Base-by-base conservation (phyloP, 306 rosid species). In the Cyamopsis tetragonoloba region DNA sequence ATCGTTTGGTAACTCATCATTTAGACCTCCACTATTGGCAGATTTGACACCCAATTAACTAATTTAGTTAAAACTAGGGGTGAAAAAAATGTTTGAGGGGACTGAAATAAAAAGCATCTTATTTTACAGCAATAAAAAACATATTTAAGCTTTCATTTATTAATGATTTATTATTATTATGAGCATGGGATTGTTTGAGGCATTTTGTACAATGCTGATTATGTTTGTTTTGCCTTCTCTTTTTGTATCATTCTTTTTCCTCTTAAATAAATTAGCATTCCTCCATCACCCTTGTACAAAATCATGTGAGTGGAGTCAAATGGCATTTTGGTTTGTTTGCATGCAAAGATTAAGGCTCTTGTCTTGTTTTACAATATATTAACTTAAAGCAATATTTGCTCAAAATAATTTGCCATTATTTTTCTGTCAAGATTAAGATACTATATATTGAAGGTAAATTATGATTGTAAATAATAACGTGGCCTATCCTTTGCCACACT, bases 401-500 rank as follows among this genome's bases (percentile, higher is more conserved):
- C 30, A 51, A 24, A 66, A 54, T 38, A 18, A 17, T 53, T 39
- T 70, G 38, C 30, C 18, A 27, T 18, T 23, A 4, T 15, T 18
- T 62, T 42, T 38, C 41, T 70, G 42, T 55, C 27, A 51, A 44
- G 19, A 73, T 47, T 59, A 24, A 15, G 62, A 58, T 73, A 49
- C 20, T 63, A 32, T 38, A 73, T 26, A 19, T 15, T 69, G 62
- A 65, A 5, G 46, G 58, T 61, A 34, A 68, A 51, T 64, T 13
- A 11, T 39, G 38, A 55, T 51, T 64, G 28, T 48, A 34, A 47
- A 37, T 23, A 64, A 20, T 18, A 48, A 44, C n/a, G n/a, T n/a
- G 70, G 46, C 56, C 37, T 34, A 55, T 70, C 41, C 37, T 26
- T 70, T 77, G 66, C 72, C 53, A 32, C 54, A 54, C 28, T 14